A percentile compares a stretch with the other conserved stretches of the same genome.
Conservation (phyloP, 116 monocot species). For the Cymodocea nodosa region DNA sequence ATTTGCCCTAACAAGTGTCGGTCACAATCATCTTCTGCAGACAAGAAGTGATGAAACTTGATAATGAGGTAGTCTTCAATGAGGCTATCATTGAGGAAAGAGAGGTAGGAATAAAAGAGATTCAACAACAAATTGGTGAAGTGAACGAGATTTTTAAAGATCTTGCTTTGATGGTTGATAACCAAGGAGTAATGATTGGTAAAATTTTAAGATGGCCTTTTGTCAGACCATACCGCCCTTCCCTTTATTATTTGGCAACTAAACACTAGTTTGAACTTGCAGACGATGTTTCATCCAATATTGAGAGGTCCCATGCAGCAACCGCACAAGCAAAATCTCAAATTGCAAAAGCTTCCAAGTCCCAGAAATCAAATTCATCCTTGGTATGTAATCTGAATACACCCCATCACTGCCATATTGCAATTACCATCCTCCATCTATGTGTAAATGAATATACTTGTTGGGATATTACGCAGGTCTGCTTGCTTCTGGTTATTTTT, state of each 20-base stretch:
- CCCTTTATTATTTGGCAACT: too few relatives aligned
- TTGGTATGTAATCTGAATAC: constrained; percentile 31
- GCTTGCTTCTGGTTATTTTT: constrained; percentile 85
- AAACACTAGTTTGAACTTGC: background rate
- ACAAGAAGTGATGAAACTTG: constrained; percentile 62
- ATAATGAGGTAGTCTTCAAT: constrained; percentile 79
- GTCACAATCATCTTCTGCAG: constrained; percentile 13
- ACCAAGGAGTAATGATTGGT: constrained; percentile 87
- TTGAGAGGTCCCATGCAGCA: constrained; percentile 48
- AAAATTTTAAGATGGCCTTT: constrained; percentile 1
- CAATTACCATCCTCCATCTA: background rate
- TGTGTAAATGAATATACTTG: background rate
- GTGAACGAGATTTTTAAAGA: constrained; percentile 92
- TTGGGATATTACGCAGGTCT: constrained; percentile 33
- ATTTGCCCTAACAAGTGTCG: too few relatives aligned
- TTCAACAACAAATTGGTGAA: constrained; percentile 82
- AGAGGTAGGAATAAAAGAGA: constrained; percentile 90
- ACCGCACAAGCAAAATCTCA: constrained; percentile 65
- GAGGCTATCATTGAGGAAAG: constrained; percentile 95
- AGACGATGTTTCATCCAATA: constrained; percentile 74
- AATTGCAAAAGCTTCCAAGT: constrained; percentile 66
- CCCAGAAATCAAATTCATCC: constrained; percentile 81
- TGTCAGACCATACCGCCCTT: too few relatives aligned
- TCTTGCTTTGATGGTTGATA: constrained; percentile 82
- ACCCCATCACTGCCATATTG: too few relatives aligned